Evolutionary conservation across 179 eudicot genomes (phyloP).

Genomic region (Beta lomatogona): DNA sequence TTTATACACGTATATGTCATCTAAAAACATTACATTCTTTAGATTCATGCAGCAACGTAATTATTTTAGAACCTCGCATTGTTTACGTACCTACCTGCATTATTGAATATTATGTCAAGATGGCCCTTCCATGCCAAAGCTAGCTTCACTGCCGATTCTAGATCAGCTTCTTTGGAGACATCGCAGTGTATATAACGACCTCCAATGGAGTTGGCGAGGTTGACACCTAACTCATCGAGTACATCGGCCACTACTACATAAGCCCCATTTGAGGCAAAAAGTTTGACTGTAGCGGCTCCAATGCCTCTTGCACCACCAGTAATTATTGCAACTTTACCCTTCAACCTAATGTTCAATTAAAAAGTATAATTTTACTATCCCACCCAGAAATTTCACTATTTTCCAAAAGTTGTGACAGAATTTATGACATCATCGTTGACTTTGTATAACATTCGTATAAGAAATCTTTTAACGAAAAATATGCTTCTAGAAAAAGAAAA

Average conservation of each 20-base stretch:
- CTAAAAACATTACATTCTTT: too few relatives aligned
- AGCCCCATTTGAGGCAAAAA: constrained; percentile 74
- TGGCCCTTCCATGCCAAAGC: constrained; percentile 75
- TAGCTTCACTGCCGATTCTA: constrained; percentile 57
- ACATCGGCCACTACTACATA: constrained; percentile 71
- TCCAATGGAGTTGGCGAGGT: constrained; percentile 60
- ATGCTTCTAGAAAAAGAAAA: too few relatives aligned
- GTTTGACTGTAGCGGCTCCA: constrained; percentile 70
- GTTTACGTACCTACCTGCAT: constrained; percentile 54
- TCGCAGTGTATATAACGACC: constrained; percentile 76
- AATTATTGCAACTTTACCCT: constrained; percentile 77
- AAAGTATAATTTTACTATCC: too few relatives aligned
- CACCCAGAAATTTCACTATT: too few relatives aligned
- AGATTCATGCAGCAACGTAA: too few relatives aligned
- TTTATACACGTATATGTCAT: not conserved
- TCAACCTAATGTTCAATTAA: constrained; percentile 38
- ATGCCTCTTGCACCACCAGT: constrained; percentile 96
- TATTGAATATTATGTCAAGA: constrained; percentile 77
- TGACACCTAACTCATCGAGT: constrained; percentile 57
- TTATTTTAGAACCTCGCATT: not conserved
- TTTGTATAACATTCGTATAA: too few relatives aligned
- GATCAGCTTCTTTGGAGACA: constrained; percentile 65
- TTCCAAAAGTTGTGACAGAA: too few relatives aligned
- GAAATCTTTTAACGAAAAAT: too few relatives aligned
- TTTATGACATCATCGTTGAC: too few relatives aligned